Percentiles rank a stretch among this genome's conserved stretches.
phyloP scores from a whole-genome alignment of 129 eudicot species.

The Cynara cardunculus region DNA sequence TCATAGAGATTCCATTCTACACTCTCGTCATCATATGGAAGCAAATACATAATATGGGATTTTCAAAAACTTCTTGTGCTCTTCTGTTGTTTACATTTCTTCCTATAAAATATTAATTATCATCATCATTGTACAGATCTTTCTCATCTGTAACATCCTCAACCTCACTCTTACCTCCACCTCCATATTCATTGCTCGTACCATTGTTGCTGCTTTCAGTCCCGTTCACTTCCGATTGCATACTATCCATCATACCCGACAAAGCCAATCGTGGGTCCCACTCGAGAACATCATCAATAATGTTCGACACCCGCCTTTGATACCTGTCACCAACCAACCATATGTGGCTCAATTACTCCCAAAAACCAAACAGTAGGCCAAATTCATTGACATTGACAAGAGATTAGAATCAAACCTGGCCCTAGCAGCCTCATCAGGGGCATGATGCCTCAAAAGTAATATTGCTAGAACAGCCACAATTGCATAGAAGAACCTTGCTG shows the following conservation, averaged over 20 bases:
- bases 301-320: constrained; percentile 92
- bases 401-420: constrained; percentile 61
- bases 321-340: constrained; percentile 47
- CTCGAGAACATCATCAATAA: constrained; percentile 97
- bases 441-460: constrained; percentile 87
- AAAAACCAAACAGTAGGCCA: too few relatives aligned
- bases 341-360: too few relatives aligned
- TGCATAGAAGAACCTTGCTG: constrained; percentile 82
- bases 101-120: constrained; percentile 14
- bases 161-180: constrained; percentile 32
- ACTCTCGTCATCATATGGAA: constrained; percentile 16
- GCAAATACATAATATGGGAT: constrained; percentile 29
- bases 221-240: constrained; percentile 48
- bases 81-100: constrained; percentile 36
- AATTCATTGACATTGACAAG: not conserved
- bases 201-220: constrained; percentile 48
- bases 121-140: constrained; percentile 35
- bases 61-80: constrained; percentile 23
- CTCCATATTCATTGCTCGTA: constrained; percentile 28
- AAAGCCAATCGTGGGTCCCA: constrained; percentile 91
- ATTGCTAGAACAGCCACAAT: constrained; percentile 61
- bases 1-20: constrained; percentile 20
- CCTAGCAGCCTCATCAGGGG: constrained; percentile 99
- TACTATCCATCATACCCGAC: constrained; percentile 97
- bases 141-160: constrained; percentile 28